Evolutionary conservation across 2,329 filamentous ascomycete species (phyloP), one percentile per base, ranked within the genome.

Genomic region (Mariannaea sp.): DNA sequence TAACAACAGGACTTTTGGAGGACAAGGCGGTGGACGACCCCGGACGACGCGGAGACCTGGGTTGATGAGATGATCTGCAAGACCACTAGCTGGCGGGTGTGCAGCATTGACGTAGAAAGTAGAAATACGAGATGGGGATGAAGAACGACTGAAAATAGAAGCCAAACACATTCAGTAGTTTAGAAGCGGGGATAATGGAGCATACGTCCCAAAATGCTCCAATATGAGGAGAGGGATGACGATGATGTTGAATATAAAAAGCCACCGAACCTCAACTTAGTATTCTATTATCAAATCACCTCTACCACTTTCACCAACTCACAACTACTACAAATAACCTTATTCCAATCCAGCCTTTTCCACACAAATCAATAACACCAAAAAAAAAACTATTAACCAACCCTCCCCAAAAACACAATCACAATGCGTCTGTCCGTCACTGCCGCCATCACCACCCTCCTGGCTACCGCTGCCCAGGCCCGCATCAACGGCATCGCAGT

Each of bases 401-500:
- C n/a, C n/a, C n/a, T n/a, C n/a, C n/a, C n/a, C n/a, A n/a, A n/a
- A n/a, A n/a, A n/a, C n/a, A 29, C 26, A 36, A 45, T n/a, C 57
- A 64, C 35, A 17, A 65, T 65, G 62, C 65, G 62, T 47, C 52
- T 68, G 36, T 66, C 67, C 14, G 27, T 68, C 46, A n/a, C n/a
- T n/a, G 56, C 64, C 43, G 55, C 62, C 44, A 59, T 54, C 51
- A 57, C 64, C 47, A 49, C 63, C 39, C 35, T 64, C 38, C 62
- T 71, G 48, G 56, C 67, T 39, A 64, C 63, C 33, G 40, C 65
- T 32, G 55, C 72, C 32, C 64, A 69, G 38, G 75, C 76, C 50
- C 71, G 75, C 56, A 77, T 80, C 55, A 60, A 59, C 49, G 75
- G 75, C 63, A 71, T 79, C 64, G 64, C 70, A 14, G 68, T 74